phyloP scores from a whole-genome alignment of 305 asterid genomes.

The Fraxinus sp. region DNA sequence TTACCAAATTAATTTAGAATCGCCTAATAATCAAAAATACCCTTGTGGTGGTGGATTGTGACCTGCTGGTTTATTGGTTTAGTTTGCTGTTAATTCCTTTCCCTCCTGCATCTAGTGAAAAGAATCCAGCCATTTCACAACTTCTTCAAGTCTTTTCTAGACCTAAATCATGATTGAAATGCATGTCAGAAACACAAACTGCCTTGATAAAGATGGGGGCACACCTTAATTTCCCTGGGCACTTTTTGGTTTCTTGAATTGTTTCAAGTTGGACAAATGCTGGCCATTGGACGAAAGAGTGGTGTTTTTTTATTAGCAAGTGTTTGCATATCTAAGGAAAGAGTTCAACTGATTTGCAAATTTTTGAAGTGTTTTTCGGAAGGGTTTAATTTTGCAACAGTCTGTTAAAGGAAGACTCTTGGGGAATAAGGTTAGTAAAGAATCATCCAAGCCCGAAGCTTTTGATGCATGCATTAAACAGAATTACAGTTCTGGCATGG shows the following conservation, averaged over 20 bases:
- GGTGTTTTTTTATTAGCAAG: neutral
- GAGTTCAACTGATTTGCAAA: neutral
- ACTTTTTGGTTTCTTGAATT: neutral
- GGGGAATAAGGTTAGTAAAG: neutral
- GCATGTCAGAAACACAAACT: neutral
- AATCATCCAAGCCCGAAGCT: neutral
- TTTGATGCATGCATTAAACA: neutral
- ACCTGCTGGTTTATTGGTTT: neutral
- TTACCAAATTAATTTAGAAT: neutral
- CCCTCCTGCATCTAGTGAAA: slow-evolving; percentile 11
- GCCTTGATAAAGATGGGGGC: neutral
- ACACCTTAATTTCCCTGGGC: neutral
- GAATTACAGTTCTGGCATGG: neutral
- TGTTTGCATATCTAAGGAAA: neutral
- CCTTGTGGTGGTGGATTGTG: neutral
- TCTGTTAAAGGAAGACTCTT: neutral
- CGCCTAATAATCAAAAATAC: neutral
- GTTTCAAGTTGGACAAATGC: neutral
- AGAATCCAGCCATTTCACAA: slow-evolving; percentile 10
- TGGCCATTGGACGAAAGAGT: neutral
- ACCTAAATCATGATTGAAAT: neutral
- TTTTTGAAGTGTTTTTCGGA: neutral
- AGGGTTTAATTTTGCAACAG: neutral
- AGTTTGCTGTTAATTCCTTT: neutral
- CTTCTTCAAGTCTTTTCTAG: neutral